phyloP scores from a whole-genome alignment of 495 filamentous ascomycete species.

The Penicillium bovifimosum region DNA sequence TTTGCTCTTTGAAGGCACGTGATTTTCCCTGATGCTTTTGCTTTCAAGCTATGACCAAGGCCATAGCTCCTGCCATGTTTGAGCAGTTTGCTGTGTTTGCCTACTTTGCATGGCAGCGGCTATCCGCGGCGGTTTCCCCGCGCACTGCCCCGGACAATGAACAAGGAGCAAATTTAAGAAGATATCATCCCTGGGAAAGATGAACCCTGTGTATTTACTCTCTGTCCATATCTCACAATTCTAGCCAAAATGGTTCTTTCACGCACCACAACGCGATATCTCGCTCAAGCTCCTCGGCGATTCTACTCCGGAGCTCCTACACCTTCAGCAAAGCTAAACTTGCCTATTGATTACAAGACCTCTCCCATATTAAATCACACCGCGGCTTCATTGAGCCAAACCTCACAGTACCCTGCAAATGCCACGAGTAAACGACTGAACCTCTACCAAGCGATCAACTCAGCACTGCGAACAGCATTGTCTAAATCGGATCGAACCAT shows the following conservation, averaged over 20 bases:
- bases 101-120: slow-evolving; percentile 15
- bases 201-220: neutral
- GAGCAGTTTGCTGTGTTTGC: slow-evolving; percentile 8
- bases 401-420: slow-evolving; percentile 56
- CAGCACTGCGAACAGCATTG: slow-evolving; percentile 78
- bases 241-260: slow-evolving; percentile 11
- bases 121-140: slow-evolving; percentile 24
- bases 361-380: slow-evolving; percentile 78
- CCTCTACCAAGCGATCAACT: slow-evolving; percentile 87
- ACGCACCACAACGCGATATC: slow-evolving; percentile 11
- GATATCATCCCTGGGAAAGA: neutral
- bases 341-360: slow-evolving; percentile 81
- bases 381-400: slow-evolving; percentile 60
- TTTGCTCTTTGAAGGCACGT: neutral
- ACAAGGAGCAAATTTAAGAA: slow-evolving; percentile 10
- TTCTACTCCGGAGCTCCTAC: slow-evolving; percentile 28
- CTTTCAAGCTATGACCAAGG: neutral
- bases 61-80: slow-evolving; percentile 1
- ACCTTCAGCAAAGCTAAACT: slow-evolving; percentile 61
- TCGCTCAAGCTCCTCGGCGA: slow-evolving; percentile 12
- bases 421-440: slow-evolving; percentile 78
- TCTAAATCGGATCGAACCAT: slow-evolving; percentile 77
- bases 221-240: neutral
- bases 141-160: slow-evolving; percentile 12
- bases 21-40: neutral